Base-by-base conservation (phyloP, 2,329 filamentous ascomycete genomes). In the Elsinoe australis region DNA sequence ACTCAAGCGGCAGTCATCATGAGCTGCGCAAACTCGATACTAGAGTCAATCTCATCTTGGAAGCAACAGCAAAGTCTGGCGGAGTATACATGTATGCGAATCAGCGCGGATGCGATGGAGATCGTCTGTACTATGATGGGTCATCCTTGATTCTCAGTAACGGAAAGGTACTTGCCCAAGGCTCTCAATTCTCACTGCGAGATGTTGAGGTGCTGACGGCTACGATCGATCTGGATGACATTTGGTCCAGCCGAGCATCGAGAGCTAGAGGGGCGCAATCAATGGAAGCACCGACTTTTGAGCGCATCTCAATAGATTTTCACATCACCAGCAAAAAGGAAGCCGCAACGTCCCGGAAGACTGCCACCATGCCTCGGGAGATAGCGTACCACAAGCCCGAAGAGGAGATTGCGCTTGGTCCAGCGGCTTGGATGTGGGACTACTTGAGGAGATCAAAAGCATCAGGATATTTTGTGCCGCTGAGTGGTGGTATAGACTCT, bases 1-100 rank as follows among this genome's bases (percentile, higher is more conserved):
- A 90, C 62, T 79, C 74, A 2, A 80, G 74, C 47, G 84, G 80
- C 5, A 79, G 73, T 9, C 85, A 90, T 61, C 78, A 80, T 57
- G 75, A 80, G 55, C 65, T 87, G 6, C 70, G 80, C 14, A 87
- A 87, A 61, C 72, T 87, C 0, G 67, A 82, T 50, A 76, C 70
- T 0, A 68, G 63, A 14, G 66, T 87, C 21, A 72, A 78, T 4
- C 66, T 88, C 4, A 87, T 87, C 47, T 67, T 70, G 1, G 75
- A 85, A 55, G 80, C 79, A 0, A 87, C 83, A 0, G 67, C 73
- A 5, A 82, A 81, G 57, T 69, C 67, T 17, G 78, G 78, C 3
- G 78, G 78, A 18, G 67, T 80, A 7, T 80, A 81, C 55, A 61
- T 80, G 29, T 85, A 85, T 58, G 70, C 78, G 1, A 84, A 85